Percentiles rank a stretch among this genome's conserved stretches.
Evolutionary conservation across 768 basidiomycete species (phyloP).

Genomic region (Trametes elegans): DNA sequence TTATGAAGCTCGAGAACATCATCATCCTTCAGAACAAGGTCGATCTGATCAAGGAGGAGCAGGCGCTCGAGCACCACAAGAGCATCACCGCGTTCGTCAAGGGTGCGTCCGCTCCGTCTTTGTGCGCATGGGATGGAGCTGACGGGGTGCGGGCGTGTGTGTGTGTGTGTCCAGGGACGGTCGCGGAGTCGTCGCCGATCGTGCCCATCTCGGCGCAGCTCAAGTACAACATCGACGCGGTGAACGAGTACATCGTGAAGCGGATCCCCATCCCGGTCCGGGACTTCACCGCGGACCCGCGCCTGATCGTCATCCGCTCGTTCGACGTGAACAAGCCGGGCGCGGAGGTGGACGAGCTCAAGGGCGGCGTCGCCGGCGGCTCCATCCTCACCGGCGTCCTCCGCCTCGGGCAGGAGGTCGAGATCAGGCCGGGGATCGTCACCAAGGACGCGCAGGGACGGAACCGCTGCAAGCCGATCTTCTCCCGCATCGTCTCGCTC

Average conservation of each 20-base stretch:
- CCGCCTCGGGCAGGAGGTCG: constrained; percentile 87
- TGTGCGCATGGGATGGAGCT: not conserved
- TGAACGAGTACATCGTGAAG: constrained; percentile 98
- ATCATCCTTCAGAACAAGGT: constrained; percentile 99
- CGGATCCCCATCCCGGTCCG: constrained; percentile 93
- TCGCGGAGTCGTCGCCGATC: constrained; percentile 96
- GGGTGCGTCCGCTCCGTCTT: constrained; percentile 44
- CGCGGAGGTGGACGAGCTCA: constrained; percentile 93
- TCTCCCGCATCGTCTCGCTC: constrained; percentile 85
- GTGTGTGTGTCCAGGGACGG: constrained; percentile 81
- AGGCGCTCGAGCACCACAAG: constrained; percentile 94
- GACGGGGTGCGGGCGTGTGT: too few relatives aligned
- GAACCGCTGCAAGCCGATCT: constrained; percentile 91
- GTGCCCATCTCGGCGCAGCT: constrained; percentile 98
- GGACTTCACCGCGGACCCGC: constrained; percentile 88
- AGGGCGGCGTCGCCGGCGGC: constrained; percentile 98
- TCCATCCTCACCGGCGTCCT: constrained; percentile 93
- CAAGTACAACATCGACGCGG: constrained; percentile 98
- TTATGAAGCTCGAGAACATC: constrained; percentile 98
- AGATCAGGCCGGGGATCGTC: constrained; percentile 96
- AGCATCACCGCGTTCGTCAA: constrained; percentile 95
- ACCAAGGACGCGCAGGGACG: constrained; percentile 90
- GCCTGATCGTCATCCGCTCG: constrained; percentile 96
- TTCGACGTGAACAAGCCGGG: constrained; percentile 99
- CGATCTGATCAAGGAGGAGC: constrained; percentile 93